phyloP scores from a whole-genome alignment of 345 rosid genomes.

The Brassica juncea region DNA sequence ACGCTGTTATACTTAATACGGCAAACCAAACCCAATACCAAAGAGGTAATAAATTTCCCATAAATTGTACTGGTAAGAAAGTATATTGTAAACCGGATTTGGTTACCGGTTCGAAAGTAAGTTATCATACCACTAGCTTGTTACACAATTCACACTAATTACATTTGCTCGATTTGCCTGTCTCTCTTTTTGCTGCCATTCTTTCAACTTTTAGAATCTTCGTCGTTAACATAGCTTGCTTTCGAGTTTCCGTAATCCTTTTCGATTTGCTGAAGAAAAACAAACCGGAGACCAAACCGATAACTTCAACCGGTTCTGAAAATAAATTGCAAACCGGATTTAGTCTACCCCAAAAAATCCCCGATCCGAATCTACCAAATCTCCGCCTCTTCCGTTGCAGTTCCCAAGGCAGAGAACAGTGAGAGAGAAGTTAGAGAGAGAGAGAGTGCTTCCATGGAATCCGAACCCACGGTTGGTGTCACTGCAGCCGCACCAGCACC shows the following conservation, averaged over 20 bases:
- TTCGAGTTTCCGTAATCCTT: not conserved
- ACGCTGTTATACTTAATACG: too few species aligned
- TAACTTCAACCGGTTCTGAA: not conserved
- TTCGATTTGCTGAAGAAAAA: not conserved
- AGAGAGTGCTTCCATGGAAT: slow-evolving; percentile 26
- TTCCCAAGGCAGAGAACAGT: not conserved
- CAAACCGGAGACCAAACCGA: slow-evolving; percentile 15
- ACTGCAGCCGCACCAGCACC: slow-evolving; percentile 17
- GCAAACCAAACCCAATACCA: not conserved
- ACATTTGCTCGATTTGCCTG: not conserved
- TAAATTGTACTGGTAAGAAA: not conserved
- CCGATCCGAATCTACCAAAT: slow-evolving; percentile 23
- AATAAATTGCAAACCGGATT: slow-evolving; percentile 14
- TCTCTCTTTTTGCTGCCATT: not conserved
- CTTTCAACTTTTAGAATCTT: not conserved
- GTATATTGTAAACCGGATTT: not conserved
- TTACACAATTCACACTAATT: not conserved
- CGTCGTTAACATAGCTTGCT: not conserved
- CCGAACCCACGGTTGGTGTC: slow-evolving; percentile 45
- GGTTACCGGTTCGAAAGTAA: not conserved
- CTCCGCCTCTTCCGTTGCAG: slow-evolving; percentile 38
- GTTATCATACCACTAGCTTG: not conserved
- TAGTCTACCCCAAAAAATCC: not conserved
- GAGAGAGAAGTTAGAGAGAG: not conserved
- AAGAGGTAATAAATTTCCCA: not conserved